Base-by-base conservation (phyloP, 306 rosid genomes). In the Castanopsis chinensis region DNA sequence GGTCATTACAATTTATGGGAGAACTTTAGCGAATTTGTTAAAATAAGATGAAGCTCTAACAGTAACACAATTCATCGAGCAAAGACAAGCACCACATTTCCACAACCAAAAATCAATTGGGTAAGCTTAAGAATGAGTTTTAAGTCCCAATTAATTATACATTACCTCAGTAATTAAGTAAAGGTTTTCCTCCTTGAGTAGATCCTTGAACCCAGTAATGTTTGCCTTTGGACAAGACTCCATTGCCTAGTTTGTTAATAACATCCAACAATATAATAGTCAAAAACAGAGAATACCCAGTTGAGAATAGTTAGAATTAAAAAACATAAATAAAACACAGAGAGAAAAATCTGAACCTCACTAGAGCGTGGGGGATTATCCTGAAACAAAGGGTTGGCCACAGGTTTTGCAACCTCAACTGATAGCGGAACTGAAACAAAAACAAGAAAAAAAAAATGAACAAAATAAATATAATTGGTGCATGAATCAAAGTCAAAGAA, bases 131-230 rank as follows among this genome's bases (percentile, higher is more conserved):
- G 67, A 25, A 56, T 3, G n/a, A 32, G n/a, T 64, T 32, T 32
- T 1, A 61, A 64, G 32, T 41, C 11, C 45, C 45, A 7, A 8
- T 41, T 41, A 41, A 41, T 8, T 41, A 41, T 41, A 41, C 71
- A 53, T 80, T 72, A 85, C 99, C 97, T 95, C 98, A 5, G 90
- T 89, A 41, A 78, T 85, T 81, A 95, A 85, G 80, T 90, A 87
- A 25, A 90, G 78, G 33, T 90, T 90, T 82, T 92, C 99, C 89
- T 95, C 96, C 14, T 81, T 85, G 19, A 95, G 91, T 55, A 59
- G 84, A 20, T 86, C 92, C 63, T 90, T 82, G 19, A 91, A 73
- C 65, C 87, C 84, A 19, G 63, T 77, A 18, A 82, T 65, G 58
- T 85, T 79, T 18, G 78, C 85, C 85, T 89, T 89, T 7, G 97